Evolutionary conservation across 192 early-diverging fungal genomes (phyloP), one percentile per base, ranked within the genome.

Genomic region (Pilobolus umbonatus): DNA sequence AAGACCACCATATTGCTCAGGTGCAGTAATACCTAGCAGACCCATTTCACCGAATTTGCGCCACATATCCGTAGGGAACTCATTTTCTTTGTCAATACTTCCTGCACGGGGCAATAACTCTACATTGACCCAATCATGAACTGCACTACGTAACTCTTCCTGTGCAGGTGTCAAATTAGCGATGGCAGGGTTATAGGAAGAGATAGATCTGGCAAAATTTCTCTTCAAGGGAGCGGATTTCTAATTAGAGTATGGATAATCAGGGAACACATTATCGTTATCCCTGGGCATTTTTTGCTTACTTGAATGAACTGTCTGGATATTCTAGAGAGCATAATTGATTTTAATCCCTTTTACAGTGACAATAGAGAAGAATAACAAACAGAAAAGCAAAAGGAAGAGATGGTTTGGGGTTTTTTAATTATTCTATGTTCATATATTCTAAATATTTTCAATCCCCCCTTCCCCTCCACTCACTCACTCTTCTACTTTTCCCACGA

Each of bases 31-130:
- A 45, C 95, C 95, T 6, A 98, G 68, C 3, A 98, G 75, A 12
- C 95, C 95, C 95, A 98, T 98, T 32, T 88, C 81, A 48, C 95
- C 95, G 65, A 98, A 88, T 71, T 94, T 94, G 67, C 86, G 85
- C 95, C 95, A 98, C 93, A 95, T 94, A 62, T 94, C 92, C 88
- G 84, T 89, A 2, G 93, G 93, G 64, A 98, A 98, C 12, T 71
- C 69, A 62, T 95, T 95, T n/a, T 75, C 72, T 55, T 81, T 80
- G 77, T 98, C 95, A 39, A 98, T 93, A 44, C 81, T 71, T 4
- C 57, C 67, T 5, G 95, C 95, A 6, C 91, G 77, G 2, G 87
- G 88, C 0, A 87, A 81, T 22, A 98, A 76, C 62, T 98, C 95
- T 42, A 78, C 80, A 45, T 92, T 79, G 19, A 81, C 85, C 79